Percentiles rank a stretch among this genome's conserved stretches.
phyloP scores from a whole-genome alignment of 2,329 filamentous ascomycete genomes.

The Thyridium curvatum region DNA sequence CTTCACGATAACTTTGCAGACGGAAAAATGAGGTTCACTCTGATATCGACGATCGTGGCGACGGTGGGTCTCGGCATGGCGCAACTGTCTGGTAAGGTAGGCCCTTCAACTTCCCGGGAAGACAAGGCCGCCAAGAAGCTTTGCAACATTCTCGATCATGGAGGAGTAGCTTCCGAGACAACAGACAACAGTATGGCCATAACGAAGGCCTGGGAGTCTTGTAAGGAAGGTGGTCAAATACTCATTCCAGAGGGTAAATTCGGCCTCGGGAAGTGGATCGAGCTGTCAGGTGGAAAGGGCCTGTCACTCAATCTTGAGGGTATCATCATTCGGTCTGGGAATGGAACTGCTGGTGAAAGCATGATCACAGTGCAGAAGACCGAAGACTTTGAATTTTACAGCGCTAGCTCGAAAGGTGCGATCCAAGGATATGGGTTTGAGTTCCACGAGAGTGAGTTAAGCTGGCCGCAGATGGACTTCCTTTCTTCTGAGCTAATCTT shows the following conservation, averaged over 20 bases:
- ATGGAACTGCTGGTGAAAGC: slow-evolving; percentile 7
- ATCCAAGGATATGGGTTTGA: slow-evolving; percentile 42
- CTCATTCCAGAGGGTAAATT: slow-evolving; percentile 9
- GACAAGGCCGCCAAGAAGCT: slow-evolving; percentile 20
- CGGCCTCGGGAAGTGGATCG: slow-evolving; percentile 7
- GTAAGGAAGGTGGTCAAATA: slow-evolving; percentile 11
- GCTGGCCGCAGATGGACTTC: neutral
- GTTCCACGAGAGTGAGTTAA: slow-evolving; percentile 23
- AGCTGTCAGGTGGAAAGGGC: slow-evolving; percentile 5
- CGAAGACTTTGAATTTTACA: slow-evolving; percentile 41
- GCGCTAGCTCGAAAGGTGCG: slow-evolving; percentile 30
- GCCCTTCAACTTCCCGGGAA: slow-evolving; percentile 16
- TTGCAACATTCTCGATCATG: slow-evolving; percentile 44
- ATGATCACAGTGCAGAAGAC: slow-evolving; percentile 10
- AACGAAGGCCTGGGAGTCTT: slow-evolving; percentile 22
- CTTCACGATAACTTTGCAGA: no score
- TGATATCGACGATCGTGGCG: no score
- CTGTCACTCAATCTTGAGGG: slow-evolving; percentile 32
- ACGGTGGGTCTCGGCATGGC: neutral
- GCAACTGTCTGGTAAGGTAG: slow-evolving; percentile 17
- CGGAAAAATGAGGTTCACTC: no score
- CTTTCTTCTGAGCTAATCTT: neutral
- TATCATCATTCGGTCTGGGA: slow-evolving; percentile 7
- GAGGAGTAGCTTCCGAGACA: slow-evolving; percentile 38
- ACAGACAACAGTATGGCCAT: slow-evolving; percentile 30